phyloP scores from a whole-genome alignment of 768 basidiomycete genomes.

The Rhodotorula kratochvilovae region DNA sequence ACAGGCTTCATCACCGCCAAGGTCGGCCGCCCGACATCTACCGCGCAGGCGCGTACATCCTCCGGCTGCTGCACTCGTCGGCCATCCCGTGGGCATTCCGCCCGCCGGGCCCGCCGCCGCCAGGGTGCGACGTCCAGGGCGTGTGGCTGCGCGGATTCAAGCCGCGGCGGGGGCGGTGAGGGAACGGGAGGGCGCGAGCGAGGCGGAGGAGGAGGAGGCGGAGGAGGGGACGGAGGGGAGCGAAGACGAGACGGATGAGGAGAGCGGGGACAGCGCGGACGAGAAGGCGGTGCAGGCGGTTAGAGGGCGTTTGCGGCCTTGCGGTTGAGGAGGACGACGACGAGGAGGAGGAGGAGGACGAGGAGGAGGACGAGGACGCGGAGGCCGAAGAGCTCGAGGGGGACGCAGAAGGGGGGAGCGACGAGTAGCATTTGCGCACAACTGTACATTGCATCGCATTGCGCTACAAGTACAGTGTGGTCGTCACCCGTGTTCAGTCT shows the following conservation, averaged over 20 bases:
- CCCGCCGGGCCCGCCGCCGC: conserved; percentile 10
- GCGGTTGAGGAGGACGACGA: conserved; percentile 23
- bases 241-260: background rate
- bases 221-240: background rate
- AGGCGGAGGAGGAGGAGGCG: background rate
- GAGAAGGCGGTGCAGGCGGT: conserved; percentile 32
- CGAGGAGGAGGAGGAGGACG: background rate
- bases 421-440: background rate
- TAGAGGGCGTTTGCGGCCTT: conserved; percentile 25
- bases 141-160: conserved; percentile 27
- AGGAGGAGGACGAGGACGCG: background rate
- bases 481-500: too few relatives aligned
- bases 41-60: conserved; percentile 60
- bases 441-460: background rate
- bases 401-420: background rate
- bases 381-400: too few relatives aligned
- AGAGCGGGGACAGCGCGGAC: conserved; percentile 24
- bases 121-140: conserved; percentile 18
- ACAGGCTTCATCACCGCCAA: conserved; percentile 65
- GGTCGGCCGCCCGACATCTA: conserved; percentile 80
- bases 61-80: conserved; percentile 37
- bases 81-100: conserved; percentile 36
- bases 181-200: conserved; percentile 1
- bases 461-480: background rate
- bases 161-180: background rate